Base-by-base conservation (phyloP, 768 basidiomycete genomes). In the Macrolepiota albuminosa region DNA sequence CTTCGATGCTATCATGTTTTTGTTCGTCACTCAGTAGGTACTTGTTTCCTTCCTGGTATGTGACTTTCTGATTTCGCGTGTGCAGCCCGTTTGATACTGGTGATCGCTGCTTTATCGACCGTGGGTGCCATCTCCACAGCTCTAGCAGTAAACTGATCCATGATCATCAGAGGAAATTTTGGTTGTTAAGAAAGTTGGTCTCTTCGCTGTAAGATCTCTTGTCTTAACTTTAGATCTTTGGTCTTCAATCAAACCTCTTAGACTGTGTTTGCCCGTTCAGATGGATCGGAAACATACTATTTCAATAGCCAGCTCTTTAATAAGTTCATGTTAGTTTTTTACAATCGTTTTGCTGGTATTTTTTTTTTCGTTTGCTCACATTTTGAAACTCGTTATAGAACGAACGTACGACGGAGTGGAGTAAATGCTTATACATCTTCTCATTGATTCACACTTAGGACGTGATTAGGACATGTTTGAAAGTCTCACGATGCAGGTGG, bases 211-310 rank as follows among this genome's bases (percentile, higher is more conserved):
- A 68, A 60, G 79, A 67, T 29, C 36, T 26, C 6, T 16, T 45
- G 49, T 53, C 26, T 57, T 63, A 47, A 61, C 26, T 37, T 29
- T 6, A 11, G 14, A 34, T 40, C 29, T 14, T n/a, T 14, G 37
- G 18, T 11, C 24, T 39, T 63, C 31, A 58, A 34, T 37, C 34
- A 21, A 39, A 2, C 4, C 36, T 43, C 18, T 7, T 56, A 86
- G 78, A 92, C 91, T 4, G 79, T 86, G 18, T 93, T 93, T 65
- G 71, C 81, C 37, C 85, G 90, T 36, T 68, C 78, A 16, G 90
- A 92, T 66, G 89, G 89, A 21, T 88, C 88, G 2, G 86, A 91
- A 67, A 86, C 87, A 3, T 91, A 91, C 66, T 91, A 90, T 68
- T 91, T 85, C 74, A 91, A 91, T 74, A 88, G 87, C 63, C 86